Conservation (phyloP, 2,329 filamentous ascomycete genomes). For the Ophidiomyces ophidiicola region DNA sequence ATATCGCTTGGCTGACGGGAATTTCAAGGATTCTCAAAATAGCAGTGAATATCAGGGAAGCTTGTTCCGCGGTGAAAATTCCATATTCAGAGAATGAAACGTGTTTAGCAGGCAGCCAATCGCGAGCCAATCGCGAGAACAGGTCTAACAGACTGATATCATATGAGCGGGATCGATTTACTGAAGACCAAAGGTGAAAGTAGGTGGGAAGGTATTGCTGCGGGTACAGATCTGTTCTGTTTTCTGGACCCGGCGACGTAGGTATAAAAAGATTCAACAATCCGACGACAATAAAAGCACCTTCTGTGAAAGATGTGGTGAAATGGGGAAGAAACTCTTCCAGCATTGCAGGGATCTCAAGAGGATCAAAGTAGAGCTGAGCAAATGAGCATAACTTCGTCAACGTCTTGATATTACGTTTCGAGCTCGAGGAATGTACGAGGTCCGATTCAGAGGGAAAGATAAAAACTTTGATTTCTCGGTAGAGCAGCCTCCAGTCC, state of each 20-base stretch:
- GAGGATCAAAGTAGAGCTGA: slow-evolving; percentile 84
- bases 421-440: slow-evolving; percentile 49
- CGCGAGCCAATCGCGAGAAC: slow-evolving; percentile 72
- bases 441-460: slow-evolving; percentile 66
- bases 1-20: slow-evolving; percentile 88
- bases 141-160: slow-evolving; percentile 84
- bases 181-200: slow-evolving; percentile 91
- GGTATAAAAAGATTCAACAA: slow-evolving; percentile 78
- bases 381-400: slow-evolving; percentile 83
- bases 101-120: slow-evolving; percentile 62
- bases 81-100: slow-evolving; percentile 75
- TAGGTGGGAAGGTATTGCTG: slow-evolving; percentile 83
- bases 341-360: slow-evolving; percentile 68
- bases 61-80: slow-evolving; percentile 85
- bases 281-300: slow-evolving; percentile 85
- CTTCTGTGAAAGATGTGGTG: slow-evolving; percentile 82
- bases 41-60: slow-evolving; percentile 82
- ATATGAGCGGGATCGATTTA: slow-evolving; percentile 76
- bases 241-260: slow-evolving; percentile 57
- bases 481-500: slow-evolving; percentile 88
- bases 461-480: slow-evolving; percentile 82
- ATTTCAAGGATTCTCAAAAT: slow-evolving; percentile 84
- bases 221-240: slow-evolving; percentile 64
- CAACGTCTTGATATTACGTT: slow-evolving; percentile 58
- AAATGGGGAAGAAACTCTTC: slow-evolving; percentile 76